A percentile compares a stretch with the other conserved stretches of the same genome.
Conservation (phyloP, 2,329 filamentous ascomycete species). For the Helminthosporium solani region DNA sequence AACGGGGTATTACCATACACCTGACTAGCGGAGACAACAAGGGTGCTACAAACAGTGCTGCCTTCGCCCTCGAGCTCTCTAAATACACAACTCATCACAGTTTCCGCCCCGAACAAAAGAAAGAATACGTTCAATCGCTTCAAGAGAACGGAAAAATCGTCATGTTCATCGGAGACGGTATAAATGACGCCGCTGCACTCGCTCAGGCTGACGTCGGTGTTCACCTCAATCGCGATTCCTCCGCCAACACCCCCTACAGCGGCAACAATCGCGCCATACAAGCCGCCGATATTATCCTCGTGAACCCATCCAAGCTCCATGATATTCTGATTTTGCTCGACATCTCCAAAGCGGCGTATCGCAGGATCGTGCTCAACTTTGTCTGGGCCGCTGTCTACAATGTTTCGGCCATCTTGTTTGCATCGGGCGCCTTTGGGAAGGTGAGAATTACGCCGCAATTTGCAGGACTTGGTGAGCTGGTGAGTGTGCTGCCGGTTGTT, state of each 20-base stretch:
- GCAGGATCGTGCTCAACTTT: constrained; percentile 63
- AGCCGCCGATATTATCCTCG: constrained; percentile 69
- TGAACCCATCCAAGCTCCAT: constrained; percentile 54
- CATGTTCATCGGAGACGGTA: constrained; percentile 75
- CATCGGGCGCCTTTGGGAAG: constrained; percentile 56
- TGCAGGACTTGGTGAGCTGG: constrained; percentile 70
- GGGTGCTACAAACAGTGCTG: constrained; percentile 52
- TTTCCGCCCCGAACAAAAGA: constrained; percentile 57
- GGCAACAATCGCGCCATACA: constrained; percentile 60
- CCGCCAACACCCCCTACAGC: constrained; percentile 58
- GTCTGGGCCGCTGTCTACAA: constrained; percentile 72
- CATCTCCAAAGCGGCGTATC: constrained; percentile 47
- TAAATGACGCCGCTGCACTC: constrained; percentile 74
- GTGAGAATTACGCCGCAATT: constrained; percentile 61
- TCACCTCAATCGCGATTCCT: constrained; percentile 60
- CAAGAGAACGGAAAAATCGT: constrained; percentile 45
- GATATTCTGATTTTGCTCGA: constrained; percentile 62
- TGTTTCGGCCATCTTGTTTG: constrained; percentile 65
- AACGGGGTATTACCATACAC: constrained; percentile 52
- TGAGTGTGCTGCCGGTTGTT: constrained; percentile 72
- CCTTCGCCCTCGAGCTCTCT: constrained; percentile 42
- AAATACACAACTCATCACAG: constrained; percentile 45
- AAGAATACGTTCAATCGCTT: constrained; percentile 50
- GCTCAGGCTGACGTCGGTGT: constrained; percentile 71
- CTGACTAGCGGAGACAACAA: constrained; percentile 60